Percentiles rank a stretch among this genome's conserved stretches.
These are phyloP conservation scores for Taxawa tesnikishii DNA, from an alignment of 2,329 filamentous ascomycete genomes.

Conservation along the genomic window DNA sequence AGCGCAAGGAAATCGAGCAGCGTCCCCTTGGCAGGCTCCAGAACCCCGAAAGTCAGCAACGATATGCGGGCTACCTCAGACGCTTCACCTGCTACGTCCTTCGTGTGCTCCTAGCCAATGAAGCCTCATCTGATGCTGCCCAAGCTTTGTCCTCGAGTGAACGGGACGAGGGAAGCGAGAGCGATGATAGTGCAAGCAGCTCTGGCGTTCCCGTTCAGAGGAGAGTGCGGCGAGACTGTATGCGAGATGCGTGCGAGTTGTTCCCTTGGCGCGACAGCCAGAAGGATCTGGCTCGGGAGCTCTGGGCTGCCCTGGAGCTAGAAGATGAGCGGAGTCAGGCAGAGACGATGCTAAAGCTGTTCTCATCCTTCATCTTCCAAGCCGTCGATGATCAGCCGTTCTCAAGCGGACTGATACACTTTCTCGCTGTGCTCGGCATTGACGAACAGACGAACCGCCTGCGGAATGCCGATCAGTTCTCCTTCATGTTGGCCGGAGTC, in stretches of 20 bases:
- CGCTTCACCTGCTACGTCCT: conserved; percentile 11
- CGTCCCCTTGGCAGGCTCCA: conserved; percentile 10
- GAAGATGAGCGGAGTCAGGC: conserved; percentile 1
- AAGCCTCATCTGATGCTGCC: too few species aligned
- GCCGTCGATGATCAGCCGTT: conserved; percentile 6
- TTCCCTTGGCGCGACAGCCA: conserved; percentile 2
- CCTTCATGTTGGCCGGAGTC: neutral
- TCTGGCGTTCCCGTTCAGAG: neutral
- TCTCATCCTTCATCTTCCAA: conserved; percentile 5
- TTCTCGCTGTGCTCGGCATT: conserved; percentile 9
- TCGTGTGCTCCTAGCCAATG: conserved; percentile 7
- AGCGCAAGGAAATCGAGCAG: conserved; percentile 7
- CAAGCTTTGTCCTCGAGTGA: too few species aligned
- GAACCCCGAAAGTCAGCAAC: conserved; percentile 10
- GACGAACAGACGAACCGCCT: conserved; percentile 7
- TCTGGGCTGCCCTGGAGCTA: conserved; percentile 7
- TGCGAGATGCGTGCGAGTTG: conserved; percentile 1
- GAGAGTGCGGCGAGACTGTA: neutral
- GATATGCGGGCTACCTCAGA: conserved; percentile 10
- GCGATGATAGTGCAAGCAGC: neutral
- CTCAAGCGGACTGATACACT: conserved; percentile 8
- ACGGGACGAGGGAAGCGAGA: neutral
- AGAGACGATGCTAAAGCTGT: conserved; percentile 3
- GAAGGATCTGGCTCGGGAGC: conserved; percentile 8
- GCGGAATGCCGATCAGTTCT: conserved; percentile 4